Evolutionary conservation across 768 basidiomycete species (phyloP).

Genomic region (Lactarius akahatsu): DNA sequence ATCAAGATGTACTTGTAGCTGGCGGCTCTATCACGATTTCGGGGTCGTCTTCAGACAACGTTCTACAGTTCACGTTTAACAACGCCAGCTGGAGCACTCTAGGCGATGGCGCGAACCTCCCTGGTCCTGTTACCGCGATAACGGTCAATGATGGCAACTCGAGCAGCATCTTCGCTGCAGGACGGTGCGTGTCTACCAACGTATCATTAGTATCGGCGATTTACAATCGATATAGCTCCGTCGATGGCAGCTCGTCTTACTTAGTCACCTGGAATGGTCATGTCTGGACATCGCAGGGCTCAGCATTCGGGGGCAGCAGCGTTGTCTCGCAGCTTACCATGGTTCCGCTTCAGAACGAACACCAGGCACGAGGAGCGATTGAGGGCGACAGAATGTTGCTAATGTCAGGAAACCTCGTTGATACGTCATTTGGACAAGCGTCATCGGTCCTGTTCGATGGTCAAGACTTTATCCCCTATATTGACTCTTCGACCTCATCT

Average conservation of each 20-base stretch:
- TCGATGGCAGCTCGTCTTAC: slow-evolving; percentile 65
- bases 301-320: slow-evolving; percentile 53
- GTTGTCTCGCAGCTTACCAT: slow-evolving; percentile 81
- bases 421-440: slow-evolving; percentile 70
- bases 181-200: slow-evolving; percentile 55
- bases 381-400: slow-evolving; percentile 87
- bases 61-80: slow-evolving; percentile 67
- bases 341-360: slow-evolving; percentile 84
- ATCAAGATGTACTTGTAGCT: slow-evolving; percentile 70
- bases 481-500: slow-evolving; percentile 61
- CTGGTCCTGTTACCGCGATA: slow-evolving; percentile 88
- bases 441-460: slow-evolving; percentile 91
- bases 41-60: slow-evolving; percentile 63
- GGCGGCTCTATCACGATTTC: slow-evolving; percentile 75
- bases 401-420: slow-evolving; percentile 75
- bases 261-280: slow-evolving; percentile 83
- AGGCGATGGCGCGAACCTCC: slow-evolving; percentile 59
- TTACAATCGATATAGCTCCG: slow-evolving; percentile 40
- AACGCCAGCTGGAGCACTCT: slow-evolving; percentile 75
- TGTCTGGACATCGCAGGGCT: slow-evolving; percentile 69
- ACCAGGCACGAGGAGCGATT: slow-evolving; percentile 65
- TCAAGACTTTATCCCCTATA: slow-evolving; percentile 74
- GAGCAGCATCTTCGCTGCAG: slow-evolving; percentile 88
- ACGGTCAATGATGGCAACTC: slow-evolving; percentile 78
- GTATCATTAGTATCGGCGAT: background rate